Evolutionary conservation across 1,284 basidiomycete genomes (phyloP).

Genomic region (Sphagnurus paluster): DNA sequence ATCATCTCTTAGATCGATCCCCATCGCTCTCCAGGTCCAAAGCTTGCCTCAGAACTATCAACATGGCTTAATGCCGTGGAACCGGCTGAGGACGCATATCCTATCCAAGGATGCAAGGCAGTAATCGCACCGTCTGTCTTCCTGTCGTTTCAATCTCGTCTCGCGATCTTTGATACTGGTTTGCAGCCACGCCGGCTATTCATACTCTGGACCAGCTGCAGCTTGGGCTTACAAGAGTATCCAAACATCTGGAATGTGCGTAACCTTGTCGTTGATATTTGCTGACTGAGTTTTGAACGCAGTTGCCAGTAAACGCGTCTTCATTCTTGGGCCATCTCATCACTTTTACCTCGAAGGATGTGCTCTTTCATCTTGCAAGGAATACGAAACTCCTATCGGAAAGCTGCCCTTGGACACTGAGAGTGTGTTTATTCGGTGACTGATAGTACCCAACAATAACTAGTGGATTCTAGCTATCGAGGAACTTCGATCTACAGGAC

Average conservation of each 20-base stretch:
- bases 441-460: neutral
- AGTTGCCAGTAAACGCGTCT: conserved; percentile 76
- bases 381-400: conserved; percentile 89
- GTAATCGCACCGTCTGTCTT: conserved; percentile 90
- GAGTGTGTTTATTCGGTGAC: conserved; percentile 48
- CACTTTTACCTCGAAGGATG: conserved; percentile 88
- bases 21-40: conserved; percentile 42
- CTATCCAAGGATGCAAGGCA: conserved; percentile 81
- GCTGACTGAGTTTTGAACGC: conserved; percentile 13
- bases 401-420: conserved; percentile 76
- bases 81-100: conserved; percentile 52
- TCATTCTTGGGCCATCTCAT: conserved; percentile 96
- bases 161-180: neutral
- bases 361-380: conserved; percentile 75
- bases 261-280: conserved; percentile 23
- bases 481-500: conserved; percentile 66
- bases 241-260: conserved; percentile 76
- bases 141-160: conserved; percentile 5
- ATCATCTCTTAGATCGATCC: conserved; percentile 15
- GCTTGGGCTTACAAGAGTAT: conserved; percentile 96
- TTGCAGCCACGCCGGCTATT: conserved; percentile 90
- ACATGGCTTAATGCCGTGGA: conserved; percentile 66
- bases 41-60: conserved; percentile 63
- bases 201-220: conserved; percentile 91
- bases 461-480: conserved; percentile 53